Conservation (phyloP, 768 basidiomycete genomes). For the Calocybe cyanea region DNA sequence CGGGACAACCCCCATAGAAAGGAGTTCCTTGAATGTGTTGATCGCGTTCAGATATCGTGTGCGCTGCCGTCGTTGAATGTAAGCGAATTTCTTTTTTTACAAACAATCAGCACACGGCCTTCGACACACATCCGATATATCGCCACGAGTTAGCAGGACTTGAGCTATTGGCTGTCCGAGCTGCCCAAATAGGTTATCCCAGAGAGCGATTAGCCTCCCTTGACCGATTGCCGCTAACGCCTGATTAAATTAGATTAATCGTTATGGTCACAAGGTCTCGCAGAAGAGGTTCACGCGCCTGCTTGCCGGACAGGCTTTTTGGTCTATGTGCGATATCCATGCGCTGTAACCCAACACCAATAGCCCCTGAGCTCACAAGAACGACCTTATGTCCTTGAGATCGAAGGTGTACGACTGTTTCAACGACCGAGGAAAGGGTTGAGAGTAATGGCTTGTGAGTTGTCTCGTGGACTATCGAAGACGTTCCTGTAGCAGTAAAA, state of each 20-base stretch:
- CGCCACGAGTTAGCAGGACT: conserved; percentile 88
- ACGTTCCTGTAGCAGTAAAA: conserved; percentile 60
- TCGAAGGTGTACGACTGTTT: conserved; percentile 79
- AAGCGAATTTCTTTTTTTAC: conserved; percentile 12
- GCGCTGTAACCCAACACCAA: conserved; percentile 88
- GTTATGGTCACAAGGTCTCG: neutral
- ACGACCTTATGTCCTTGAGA: conserved; percentile 89
- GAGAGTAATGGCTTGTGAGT: conserved; percentile 92
- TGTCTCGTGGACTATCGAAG: conserved; percentile 93
- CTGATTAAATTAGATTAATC: conserved; percentile 33
- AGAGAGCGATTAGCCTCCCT: conserved; percentile 91
- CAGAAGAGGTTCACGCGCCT: conserved; percentile 46
- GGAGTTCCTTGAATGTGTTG: conserved; percentile 88
- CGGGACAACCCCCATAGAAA: conserved; percentile 93
- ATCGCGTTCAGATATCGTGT: conserved; percentile 96
- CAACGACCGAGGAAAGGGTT: conserved; percentile 87
- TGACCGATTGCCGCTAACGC: conserved; percentile 97
- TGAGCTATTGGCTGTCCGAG: conserved; percentile 95
- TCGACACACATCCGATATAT: conserved; percentile 86
- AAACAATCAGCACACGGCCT: conserved; percentile 10
- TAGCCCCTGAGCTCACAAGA: conserved; percentile 95
- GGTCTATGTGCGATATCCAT: conserved; percentile 82
- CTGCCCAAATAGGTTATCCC: conserved; percentile 95
- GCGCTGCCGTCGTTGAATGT: conserved; percentile 47
- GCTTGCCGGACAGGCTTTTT: conserved; percentile 85